These are phyloP conservation scores for Tolypocladium ophioglossoides DNA, from an alignment of 2,329 filamentous ascomycete species.

Conservation along the genomic window DNA sequence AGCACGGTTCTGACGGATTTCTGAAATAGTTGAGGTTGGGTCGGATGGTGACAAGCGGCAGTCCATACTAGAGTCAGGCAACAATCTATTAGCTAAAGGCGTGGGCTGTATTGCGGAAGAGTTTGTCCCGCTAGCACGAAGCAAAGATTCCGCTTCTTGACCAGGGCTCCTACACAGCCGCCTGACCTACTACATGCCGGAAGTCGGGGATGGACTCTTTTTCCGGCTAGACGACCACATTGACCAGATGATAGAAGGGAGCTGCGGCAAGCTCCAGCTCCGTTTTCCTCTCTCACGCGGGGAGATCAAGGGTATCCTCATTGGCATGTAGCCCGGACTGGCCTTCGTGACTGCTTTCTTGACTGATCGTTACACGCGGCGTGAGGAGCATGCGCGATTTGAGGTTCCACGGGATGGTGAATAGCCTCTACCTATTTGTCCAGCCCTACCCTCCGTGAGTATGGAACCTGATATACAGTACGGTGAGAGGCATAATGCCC, in stretches of 20 bases:
- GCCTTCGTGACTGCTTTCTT: conserved; percentile 36
- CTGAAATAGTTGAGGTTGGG: too few relatives aligned
- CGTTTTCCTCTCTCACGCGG: conserved; percentile 27
- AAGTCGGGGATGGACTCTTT: conserved; percentile 40
- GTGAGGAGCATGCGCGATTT: conserved; percentile 27
- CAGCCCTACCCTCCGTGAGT: conserved; percentile 38
- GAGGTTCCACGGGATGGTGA: conserved; percentile 20
- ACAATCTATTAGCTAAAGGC: conserved; percentile 29
- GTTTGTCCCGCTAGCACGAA: conserved; percentile 29
- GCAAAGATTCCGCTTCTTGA: conserved; percentile 39
- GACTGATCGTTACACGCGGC: conserved; percentile 40
- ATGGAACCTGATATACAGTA: conserved; percentile 34
- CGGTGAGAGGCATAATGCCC: conserved; percentile 40
- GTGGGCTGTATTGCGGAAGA: conserved; percentile 36
- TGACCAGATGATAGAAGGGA: conserved; percentile 28
- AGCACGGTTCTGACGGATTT: too few relatives aligned
- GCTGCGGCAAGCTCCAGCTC: conserved; percentile 34
- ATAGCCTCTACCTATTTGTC: conserved; percentile 37
- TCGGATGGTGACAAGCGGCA: conserved; percentile 18
- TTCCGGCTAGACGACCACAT: conserved; percentile 42
- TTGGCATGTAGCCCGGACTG: conserved; percentile 33
- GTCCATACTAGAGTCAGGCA: conserved; percentile 18
- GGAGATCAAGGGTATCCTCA: conserved; percentile 25
- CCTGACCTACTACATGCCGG: conserved; percentile 39
- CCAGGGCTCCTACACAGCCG: conserved; percentile 40